Evolutionary conservation across 192 early-diverging fungal genomes (phyloP), one percentile per base, ranked within the genome.

Genomic region (Haplosporangium gracile): DNA sequence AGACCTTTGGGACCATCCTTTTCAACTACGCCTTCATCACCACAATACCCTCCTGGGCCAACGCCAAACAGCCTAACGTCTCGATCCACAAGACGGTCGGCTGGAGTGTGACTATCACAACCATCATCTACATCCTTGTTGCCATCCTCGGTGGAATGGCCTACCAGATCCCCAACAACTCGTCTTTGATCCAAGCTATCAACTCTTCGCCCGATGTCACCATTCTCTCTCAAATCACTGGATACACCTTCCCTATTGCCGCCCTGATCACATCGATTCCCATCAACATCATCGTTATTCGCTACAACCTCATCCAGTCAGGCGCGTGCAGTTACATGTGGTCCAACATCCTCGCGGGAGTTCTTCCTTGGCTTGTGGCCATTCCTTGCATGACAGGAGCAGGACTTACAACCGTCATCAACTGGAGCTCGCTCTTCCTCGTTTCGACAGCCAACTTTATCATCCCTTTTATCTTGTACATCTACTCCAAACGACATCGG

Each of bases 21-120:
- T 95, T 94, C 45, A 95, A 94, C 72, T 95, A 90, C 70, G 90
- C 93, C n/a, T 89, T 95, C 65, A 93, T 93, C 34, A 94, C 92
- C 34, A 95, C 94, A 22, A 80, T 94, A 47, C 93, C 93, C 15
- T 91, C 90, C 43, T 94, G 92, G 92, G 84, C 93, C 40, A 94
- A 94, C 71, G 90, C 90, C 8, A 90, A 92, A 78, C 89, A 93
- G 72, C 89, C 88, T 57, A 77, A 79, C 32, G 94, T 95, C 9
- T 88, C 89, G 6, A 92, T 94, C 39, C 87, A 92, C 69, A 93
- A 88, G 85, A 88, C 88, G 9, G 80, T 95, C 16, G 92, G 91
- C 89, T 86, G 80, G 51, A 90, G 93, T 26, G 74, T 92, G 4
- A 40, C 63, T 6, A 87, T 92, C 26, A 89, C 94, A 4, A 90